These are phyloP conservation scores for Trichothecium roseum DNA, from an alignment of 2,329 filamentous ascomycete genomes.

Conservation along the genomic window DNA sequence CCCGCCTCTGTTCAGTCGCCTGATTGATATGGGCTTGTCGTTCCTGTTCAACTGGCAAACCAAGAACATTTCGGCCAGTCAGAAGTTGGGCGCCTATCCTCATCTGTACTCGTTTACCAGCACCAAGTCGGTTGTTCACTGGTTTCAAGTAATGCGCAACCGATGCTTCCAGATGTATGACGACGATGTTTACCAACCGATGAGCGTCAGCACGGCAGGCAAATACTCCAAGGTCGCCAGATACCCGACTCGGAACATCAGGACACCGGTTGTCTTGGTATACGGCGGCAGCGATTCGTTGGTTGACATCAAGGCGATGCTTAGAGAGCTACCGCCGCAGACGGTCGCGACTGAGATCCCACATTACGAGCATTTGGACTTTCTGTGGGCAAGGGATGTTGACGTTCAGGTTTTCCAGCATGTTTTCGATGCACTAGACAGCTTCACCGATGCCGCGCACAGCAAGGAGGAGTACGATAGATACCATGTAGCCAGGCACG, in stretches of 20 bases:
- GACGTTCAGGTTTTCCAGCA: constrained; percentile 78
- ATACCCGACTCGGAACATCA: constrained; percentile 95
- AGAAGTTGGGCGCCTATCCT: constrained; percentile 91
- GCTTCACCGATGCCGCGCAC: constrained; percentile 49
- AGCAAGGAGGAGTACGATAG: constrained; percentile 50
- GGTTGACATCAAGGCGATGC: constrained; percentile 88
- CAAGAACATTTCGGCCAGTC: constrained; percentile 70
- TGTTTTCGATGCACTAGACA: constrained; percentile 80
- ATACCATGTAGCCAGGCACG: constrained; percentile 41
- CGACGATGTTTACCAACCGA: constrained; percentile 74
- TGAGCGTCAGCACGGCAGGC: constrained; percentile 58
- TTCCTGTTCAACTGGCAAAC: constrained; percentile 89
- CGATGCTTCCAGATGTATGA: constrained; percentile 98
- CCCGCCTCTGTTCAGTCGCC: constrained; percentile 79
- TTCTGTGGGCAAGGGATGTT: constrained; percentile 86
- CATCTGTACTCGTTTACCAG: constrained; percentile 96
- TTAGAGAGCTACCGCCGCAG: constrained; percentile 73
- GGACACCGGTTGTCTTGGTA: constrained; percentile 84
- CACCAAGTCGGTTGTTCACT: constrained; percentile 94
- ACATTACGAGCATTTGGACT: constrained; percentile 94
- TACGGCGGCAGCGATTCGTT: constrained; percentile 92
- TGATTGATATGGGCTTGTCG: constrained; percentile 71
- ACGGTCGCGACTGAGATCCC: constrained; percentile 80
- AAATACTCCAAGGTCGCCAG: constrained; percentile 95
- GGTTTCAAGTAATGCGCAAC: constrained; percentile 98